Base-by-base conservation (phyloP, 805 yeast genomes). In the Barnettozyma salicaria region DNA sequence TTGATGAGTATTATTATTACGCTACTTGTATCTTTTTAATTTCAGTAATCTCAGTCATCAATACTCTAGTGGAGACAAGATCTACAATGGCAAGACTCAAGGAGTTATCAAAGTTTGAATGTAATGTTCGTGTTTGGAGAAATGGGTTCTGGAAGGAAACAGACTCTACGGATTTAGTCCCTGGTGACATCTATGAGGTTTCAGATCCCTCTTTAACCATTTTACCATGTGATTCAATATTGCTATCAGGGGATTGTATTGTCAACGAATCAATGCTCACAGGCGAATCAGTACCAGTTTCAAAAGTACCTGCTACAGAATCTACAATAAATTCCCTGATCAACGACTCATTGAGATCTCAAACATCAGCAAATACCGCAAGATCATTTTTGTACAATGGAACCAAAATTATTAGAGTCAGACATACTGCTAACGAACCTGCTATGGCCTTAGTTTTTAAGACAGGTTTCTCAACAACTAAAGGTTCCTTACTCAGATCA, bases 191-290 rank as follows among this genome's bases (percentile, higher is more conserved):
- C 1, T 88, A 80, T 55, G 98, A 92, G 62, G 76, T 92, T 24
- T 79, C 88, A 2, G 97, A 89, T 52, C 95, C 97, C 0, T 73
- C 83, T 1, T 63, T 92, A 39, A 51, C 66, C 4, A 52, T 72
- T 1, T 69, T 90, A 32, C 98, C 99, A 0, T 88, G 96, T 55
- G 99, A 92, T 59, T 82, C 95, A 1, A 59, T 92, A 10, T 65
- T 92, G 34, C 62, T 90, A 14, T 76, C 88, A 23, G 98, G 99
- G 35, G 97, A 89, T 55, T 85, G 95, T 56, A 88, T 92, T 37
- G 83, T 92, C n/a, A 92, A 92, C 58, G 99, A 92, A 56, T 84
- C 97, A 6, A 92, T 92, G 96, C 69, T 92, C 16, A 92, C 99
- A 0, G 99, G 99, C 27, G 99, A 92, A 58, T 87, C 96, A 36